Base-by-base conservation (phyloP, 768 basidiomycete species). In the Hysterangium stoloniferum region DNA sequence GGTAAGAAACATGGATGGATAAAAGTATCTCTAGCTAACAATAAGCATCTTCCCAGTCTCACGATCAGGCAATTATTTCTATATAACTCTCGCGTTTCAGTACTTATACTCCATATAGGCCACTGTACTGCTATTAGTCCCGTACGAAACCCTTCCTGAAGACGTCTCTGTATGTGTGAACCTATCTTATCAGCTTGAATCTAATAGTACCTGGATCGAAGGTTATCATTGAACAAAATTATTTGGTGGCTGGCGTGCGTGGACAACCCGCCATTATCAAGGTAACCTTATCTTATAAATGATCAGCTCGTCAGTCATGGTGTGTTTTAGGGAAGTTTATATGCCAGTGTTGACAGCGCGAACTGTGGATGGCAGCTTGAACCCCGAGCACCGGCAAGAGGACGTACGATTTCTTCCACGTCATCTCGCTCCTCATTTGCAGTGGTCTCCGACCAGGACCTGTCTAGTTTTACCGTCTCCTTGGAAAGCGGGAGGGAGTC, bases 351-450 rank as follows among this genome's bases (percentile, higher is more conserved):
- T 41, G 81, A 86, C 64, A 75, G 75, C 2, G 61, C 73, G 4
- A 80, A 72, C 35, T 87, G 85, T 3, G 71, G 79, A 29, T 90
- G 87, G 87, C 84, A 88, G 61, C 77, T 90, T 17, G 87, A 90
- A 62, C 79, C 82, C n/a, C 77, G 75, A 29, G 65, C 66, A 12
- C 75, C 79, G 0, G 69, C 72, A 13, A 72, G 87, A 58, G 85
- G 83, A 52, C 80, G 86, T 17, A 89, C 87, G 0, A 80, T 79
- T 2, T 87, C 86, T 12, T 80, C 83, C 1, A 68, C 80, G 0
- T 88, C 86, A 3, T 84, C 84, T 0, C 84, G 79, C 25, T 90
- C 87, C 17, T 90, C 87, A 0, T 90, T 80, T 58, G 86, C 87
- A 4, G 74, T 87, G 50, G 72, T 90, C 7, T 55, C 87, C n/a